phyloP scores from a whole-genome alignment of 441 rosid genomes.

The Erysimum pusillum region DNA sequence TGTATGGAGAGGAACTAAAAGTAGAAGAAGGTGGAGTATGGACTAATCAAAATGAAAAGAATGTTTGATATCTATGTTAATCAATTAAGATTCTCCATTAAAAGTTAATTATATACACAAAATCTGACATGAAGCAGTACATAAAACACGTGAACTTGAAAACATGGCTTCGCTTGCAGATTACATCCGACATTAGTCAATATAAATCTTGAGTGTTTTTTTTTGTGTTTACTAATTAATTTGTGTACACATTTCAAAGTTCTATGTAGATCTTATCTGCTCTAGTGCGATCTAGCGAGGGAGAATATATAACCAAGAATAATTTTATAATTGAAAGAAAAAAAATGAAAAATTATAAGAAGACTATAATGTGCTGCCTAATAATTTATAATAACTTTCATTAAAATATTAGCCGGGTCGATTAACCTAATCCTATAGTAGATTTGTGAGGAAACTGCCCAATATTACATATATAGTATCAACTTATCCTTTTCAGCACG shows the following conservation, averaged over 20 bases:
- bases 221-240: constrained; percentile 16
- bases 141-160: constrained; percentile 42
- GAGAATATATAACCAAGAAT: not conserved
- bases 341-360: not conserved
- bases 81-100: not conserved
- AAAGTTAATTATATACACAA: not conserved
- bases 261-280: constrained; percentile 28
- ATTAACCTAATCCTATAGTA: no score
- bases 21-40: not conserved
- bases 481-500: no score
- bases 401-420: not conserved
- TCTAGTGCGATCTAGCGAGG: constrained; percentile 35
- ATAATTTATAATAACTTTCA: not conserved
- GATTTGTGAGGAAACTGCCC: accelerated
- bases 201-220: constrained; percentile 9
- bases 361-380: not conserved
- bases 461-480: no score
- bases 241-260: constrained; percentile 28
- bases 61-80: constrained; percentile 16
- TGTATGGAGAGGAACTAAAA: not conserved
- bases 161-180: constrained; percentile 12
- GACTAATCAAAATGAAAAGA: constrained; percentile 1
- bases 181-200: constrained; percentile 39
- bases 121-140: constrained; percentile 32
- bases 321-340: not conserved